A percentile compares a stretch with the other conserved stretches of the same genome.
Evolutionary conservation across 1,284 basidiomycete species (phyloP).

Genomic region (Irpex sp.): DNA sequence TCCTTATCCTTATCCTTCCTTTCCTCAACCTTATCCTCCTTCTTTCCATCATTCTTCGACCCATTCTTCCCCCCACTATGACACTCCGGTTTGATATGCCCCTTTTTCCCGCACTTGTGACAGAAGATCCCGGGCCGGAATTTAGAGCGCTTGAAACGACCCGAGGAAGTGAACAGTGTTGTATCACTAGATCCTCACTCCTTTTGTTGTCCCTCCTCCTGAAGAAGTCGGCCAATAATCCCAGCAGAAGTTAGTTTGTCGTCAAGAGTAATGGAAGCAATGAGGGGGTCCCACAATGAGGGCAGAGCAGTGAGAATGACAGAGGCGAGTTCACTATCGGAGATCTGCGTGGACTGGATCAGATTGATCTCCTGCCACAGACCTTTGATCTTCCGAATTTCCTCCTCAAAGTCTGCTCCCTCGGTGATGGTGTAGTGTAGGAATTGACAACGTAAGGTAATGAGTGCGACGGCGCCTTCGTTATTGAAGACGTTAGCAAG

Average conservation of each 20-base stretch:
- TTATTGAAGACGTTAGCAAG: conserved; percentile 17
- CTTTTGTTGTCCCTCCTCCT: conserved; percentile 10
- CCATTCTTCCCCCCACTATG: background rate
- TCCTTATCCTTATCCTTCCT: too few relatives aligned
- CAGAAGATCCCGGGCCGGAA: conserved; percentile 13
- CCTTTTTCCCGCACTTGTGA: conserved; percentile 20
- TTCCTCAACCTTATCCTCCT: background rate
- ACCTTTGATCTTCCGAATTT: conserved; percentile 13
- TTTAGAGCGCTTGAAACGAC: background rate
- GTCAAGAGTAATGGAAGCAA: background rate
- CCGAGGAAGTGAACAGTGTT: background rate
- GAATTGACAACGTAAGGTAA: conserved; percentile 14
- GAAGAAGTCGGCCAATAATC: conserved; percentile 8
- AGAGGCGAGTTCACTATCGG: conserved; percentile 12
- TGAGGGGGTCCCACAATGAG: conserved; percentile 8
- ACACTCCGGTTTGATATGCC: conserved; percentile 19
- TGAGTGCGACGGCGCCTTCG: conserved; percentile 14
- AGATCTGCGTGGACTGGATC: background rate
- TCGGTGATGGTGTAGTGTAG: conserved; percentile 19
- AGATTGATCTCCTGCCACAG: conserved; percentile 10
- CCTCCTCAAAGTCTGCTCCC: conserved; percentile 20
- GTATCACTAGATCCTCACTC: background rate
- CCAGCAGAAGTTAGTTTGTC: conserved; percentile 1
- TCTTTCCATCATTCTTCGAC: too few relatives aligned
- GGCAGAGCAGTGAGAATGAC: conserved; percentile 18